phyloP scores from a whole-genome alignment of 306 rosid species.

The Trifolium fragiferum region DNA sequence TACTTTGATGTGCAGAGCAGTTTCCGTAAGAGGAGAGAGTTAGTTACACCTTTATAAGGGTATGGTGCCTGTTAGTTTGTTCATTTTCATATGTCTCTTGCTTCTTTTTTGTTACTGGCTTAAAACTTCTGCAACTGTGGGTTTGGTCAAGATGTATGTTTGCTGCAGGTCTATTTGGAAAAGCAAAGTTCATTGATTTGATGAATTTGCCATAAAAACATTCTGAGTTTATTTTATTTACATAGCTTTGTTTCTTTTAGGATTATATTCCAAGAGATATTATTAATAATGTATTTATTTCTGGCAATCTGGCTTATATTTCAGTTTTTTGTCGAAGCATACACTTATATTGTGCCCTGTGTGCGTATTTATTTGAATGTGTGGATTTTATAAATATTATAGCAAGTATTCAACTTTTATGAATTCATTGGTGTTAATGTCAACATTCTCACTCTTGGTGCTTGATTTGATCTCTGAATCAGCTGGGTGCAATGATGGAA shows the following conservation, averaged over 20 bases:
- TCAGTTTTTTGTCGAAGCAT: not conserved
- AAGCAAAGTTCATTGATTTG: too few species aligned
- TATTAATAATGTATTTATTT: not conserved
- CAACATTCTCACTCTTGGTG: conserved; percentile 32
- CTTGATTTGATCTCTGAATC: conserved; percentile 45
- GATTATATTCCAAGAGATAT: too few species aligned
- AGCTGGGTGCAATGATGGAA: conserved; percentile 98
- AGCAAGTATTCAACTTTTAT: conserved; percentile 22
- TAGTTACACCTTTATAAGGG: not conserved
- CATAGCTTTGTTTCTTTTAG: too few species aligned
- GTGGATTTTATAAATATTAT: conserved; percentile 9
- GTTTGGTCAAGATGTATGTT: too few species aligned
- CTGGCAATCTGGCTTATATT: conserved; percentile 1
- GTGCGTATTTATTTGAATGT: not conserved
- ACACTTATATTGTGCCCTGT: conserved; percentile 18
- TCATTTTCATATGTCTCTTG: too few species aligned
- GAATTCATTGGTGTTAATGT: conserved; percentile 26
- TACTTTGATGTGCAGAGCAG: not conserved
- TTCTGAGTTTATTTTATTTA: too few species aligned
- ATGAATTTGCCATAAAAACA: too few species aligned
- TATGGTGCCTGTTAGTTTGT: too few species aligned
- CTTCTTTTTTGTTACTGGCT: too few species aligned
- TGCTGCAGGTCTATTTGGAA: too few species aligned
- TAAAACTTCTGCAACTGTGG: too few species aligned
- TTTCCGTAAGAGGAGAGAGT: not conserved